Evolutionary conservation across 75 land plant species (phyloP).

Genomic region (Picea glauca): DNA sequence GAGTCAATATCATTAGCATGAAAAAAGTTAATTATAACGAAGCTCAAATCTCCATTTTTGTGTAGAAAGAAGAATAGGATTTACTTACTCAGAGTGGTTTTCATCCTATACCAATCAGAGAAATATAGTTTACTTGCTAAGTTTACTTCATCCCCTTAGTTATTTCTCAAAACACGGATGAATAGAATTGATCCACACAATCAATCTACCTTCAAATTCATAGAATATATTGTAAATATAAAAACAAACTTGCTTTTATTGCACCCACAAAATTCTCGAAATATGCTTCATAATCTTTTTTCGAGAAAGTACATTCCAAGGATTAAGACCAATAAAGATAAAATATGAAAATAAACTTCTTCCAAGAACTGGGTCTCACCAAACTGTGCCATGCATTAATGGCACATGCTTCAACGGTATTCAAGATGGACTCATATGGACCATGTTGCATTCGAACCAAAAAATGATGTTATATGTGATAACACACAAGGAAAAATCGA

Average conservation of each 20-base stretch:
- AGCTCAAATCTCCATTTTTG: too few relatives aligned
- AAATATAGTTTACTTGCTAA: too few relatives aligned
- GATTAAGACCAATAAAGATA: not conserved
- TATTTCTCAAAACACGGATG: not conserved
- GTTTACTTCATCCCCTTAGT: not conserved
- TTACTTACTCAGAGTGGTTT: too few relatives aligned
- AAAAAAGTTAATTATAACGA: too few relatives aligned
- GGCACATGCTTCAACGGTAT: slow-evolving; percentile 81
- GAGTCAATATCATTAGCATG: too few relatives aligned
- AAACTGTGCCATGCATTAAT: slow-evolving; percentile 62
- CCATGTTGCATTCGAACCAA: slow-evolving; percentile 61
- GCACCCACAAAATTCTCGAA: not conserved
- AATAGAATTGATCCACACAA: not conserved
- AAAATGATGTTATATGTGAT: not conserved
- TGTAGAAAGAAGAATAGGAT: too few relatives aligned
- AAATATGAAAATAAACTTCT: not conserved
- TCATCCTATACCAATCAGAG: too few relatives aligned
- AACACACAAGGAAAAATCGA: slow-evolving; percentile 2
- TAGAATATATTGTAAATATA: not conserved
- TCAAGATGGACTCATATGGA: slow-evolving; percentile 62
- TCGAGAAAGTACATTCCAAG: not conserved
- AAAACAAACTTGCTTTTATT: not conserved
- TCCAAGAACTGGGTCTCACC: slow-evolving; percentile 25
- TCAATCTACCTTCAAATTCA: not conserved
- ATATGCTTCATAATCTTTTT: not conserved